These are phyloP conservation scores for Lavandula angustifolia DNA, from an alignment of 257 asterid species.

Conservation along the genomic window DNA sequence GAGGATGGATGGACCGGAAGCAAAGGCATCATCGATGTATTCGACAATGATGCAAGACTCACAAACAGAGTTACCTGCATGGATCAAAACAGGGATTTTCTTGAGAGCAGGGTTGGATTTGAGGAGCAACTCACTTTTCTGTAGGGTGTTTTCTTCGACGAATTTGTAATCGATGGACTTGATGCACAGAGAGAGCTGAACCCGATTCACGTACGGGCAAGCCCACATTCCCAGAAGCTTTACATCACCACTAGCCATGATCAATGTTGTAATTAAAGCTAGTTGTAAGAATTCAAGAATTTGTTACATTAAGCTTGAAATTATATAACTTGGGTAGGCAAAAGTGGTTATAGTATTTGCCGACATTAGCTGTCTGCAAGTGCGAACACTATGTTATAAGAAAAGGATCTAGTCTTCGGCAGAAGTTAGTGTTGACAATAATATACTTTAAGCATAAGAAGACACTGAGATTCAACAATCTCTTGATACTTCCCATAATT, in stretches of 20 bases:
- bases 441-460: neutral
- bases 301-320: neutral
- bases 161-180: slow-evolving; percentile 32
- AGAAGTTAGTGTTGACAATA: neutral
- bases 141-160: slow-evolving; percentile 20
- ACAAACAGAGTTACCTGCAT: slow-evolving; percentile 39
- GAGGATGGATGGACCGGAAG: slow-evolving; percentile 38
- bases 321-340: neutral
- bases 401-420: slow-evolving; percentile 14
- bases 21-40: slow-evolving; percentile 48
- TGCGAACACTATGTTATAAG: neutral
- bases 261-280: neutral
- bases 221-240: slow-evolving; percentile 28
- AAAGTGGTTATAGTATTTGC: slow-evolving; percentile 16
- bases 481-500: neutral
- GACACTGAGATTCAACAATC: neutral
- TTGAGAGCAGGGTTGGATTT: slow-evolving; percentile 48
- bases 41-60: slow-evolving; percentile 51
- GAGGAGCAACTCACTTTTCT: slow-evolving; percentile 42
- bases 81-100: slow-evolving; percentile 51
- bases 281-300: too few relatives aligned
- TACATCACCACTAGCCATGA: too few relatives aligned
- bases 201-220: slow-evolving; percentile 35
- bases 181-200: slow-evolving; percentile 20
- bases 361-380: slow-evolving; percentile 10